Base-by-base conservation (phyloP, 2,329 filamentous ascomycete genomes). In the Ascochyta koolunga region DNA sequence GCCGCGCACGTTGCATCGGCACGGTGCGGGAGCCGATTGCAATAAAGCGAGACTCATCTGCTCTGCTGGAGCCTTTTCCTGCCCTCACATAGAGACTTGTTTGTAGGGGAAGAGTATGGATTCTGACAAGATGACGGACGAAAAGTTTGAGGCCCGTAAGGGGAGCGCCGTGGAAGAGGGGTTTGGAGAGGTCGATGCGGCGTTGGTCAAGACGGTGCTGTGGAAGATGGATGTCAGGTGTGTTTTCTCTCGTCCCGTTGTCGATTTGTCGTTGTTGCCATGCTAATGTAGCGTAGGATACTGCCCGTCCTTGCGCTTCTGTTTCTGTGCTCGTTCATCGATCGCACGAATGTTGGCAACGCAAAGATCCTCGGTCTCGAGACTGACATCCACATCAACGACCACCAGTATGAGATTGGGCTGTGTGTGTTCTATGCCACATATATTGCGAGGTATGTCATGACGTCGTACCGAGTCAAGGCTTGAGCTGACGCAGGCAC, bases 271-370 rank as follows among this genome's bases (percentile, higher is more conserved):
- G 21, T 56, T 32, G 15, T 24, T 24, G 51, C 36, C 9, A 4
- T 42, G 39, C 51, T 58, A 16, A 57, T 19, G 11, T 18, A 13
- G 13, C 9, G 16, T 42, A 87, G 84, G 42, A 82, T 89, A 22
- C 75, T 89, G 6, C 86, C 86, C 0, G 73, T 86, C 6, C 78
- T 90, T n/a, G 81, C 85, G 0, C 64, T 89, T 0, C 75, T 89
- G 1, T 88, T 88, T 61, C 77, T 89, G 9, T 88, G 84, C 73
- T 88, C 86, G 1, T 83, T 84, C 59, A 77, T 84, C 50, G 88
- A 90, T 70, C 81, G 88, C 36, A 89, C 87, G n/a, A 90, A 90
- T 67, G 85, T 90, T 32, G 88, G 87, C 32, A 89, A 90, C 65
- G 87, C 87, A 21, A 85, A 85, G 56, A 84, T 89, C 8, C 79